These are phyloP conservation scores for Pelargonium cotyledonis DNA, from an alignment of 441 rosid genomes.

Conservation along the genomic window DNA sequence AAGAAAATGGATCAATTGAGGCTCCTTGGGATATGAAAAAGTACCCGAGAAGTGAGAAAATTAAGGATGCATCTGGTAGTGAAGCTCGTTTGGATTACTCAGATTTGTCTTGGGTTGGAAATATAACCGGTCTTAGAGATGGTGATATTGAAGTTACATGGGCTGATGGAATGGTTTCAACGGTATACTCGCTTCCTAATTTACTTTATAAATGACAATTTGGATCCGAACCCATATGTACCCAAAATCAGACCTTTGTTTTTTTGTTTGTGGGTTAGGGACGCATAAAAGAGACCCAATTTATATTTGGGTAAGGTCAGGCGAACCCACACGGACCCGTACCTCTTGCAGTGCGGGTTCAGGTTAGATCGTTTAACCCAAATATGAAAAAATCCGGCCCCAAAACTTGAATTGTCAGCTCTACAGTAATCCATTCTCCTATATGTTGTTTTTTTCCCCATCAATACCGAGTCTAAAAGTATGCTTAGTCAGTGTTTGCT, in stretches of 20 bases:
- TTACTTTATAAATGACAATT: too few species aligned
- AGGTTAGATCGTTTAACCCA: too few species aligned
- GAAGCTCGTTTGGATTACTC: slow-evolving; percentile 38
- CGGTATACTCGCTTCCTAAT: slow-evolving; percentile 38
- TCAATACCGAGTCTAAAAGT: slow-evolving; percentile 4
- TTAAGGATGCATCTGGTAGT: slow-evolving; percentile 26
- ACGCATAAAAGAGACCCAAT: too few species aligned
- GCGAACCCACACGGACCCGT: too few species aligned
- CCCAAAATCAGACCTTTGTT: too few species aligned
- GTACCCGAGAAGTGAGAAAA: slow-evolving; percentile 30
- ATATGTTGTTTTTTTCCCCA: neutral
- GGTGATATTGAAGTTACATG: slow-evolving; percentile 97
- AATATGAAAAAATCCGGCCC: too few species aligned
- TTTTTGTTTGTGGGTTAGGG: too few species aligned
- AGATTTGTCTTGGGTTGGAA: slow-evolving; percentile 94
- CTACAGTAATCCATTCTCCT: neutral
- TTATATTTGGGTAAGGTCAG: too few species aligned
- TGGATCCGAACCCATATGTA: too few species aligned
- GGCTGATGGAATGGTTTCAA: slow-evolving; percentile 94
- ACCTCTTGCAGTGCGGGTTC: too few species aligned
- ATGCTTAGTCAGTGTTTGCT: neutral
- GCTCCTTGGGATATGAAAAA: slow-evolving; percentile 27
- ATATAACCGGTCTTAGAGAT: slow-evolving; percentile 79
- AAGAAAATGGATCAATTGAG: slow-evolving; percentile 29
- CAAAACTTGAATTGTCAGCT: too few species aligned